A percentile compares a stretch with the other conserved stretches of the same genome.
Conservation (phyloP, 345 rosid species). For the Eucalyptus cloeziana region DNA sequence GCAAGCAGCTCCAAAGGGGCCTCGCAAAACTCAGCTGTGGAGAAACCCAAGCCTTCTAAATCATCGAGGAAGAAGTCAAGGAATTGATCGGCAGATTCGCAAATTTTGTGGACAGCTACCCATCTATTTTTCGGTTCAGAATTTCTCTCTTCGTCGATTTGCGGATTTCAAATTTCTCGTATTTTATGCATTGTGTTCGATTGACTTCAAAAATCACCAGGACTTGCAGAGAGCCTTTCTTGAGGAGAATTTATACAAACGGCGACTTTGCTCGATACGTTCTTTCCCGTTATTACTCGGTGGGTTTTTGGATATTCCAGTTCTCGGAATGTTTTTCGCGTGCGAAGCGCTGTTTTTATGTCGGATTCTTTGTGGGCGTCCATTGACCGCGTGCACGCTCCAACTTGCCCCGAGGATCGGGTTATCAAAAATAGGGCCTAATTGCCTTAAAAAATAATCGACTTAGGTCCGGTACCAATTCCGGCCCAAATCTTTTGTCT, state of each 20-base stretch:
- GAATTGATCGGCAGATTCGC: slow-evolving; percentile 15
- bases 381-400: background rate
- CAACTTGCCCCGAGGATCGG: background rate
- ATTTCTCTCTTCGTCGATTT: background rate
- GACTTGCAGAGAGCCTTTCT: background rate
- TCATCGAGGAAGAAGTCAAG: slow-evolving; percentile 88
- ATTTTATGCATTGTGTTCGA: background rate
- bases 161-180: background rate
- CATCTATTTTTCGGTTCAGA: background rate
- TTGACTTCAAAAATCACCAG: background rate
- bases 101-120: background rate
- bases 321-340: background rate
- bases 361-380: background rate
- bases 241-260: background rate
- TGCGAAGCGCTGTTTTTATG: background rate
- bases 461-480: background rate
- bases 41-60: slow-evolving; percentile 60
- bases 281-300: background rate
- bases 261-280: background rate
- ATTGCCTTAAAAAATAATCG: background rate
- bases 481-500: background rate
- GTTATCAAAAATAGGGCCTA: background rate
- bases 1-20: slow-evolving; percentile 28
- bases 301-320: background rate
- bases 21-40: slow-evolving; percentile 19